Conservation (phyloP, 2,329 filamentous ascomycete species). For the Penicillium sp. region DNA sequence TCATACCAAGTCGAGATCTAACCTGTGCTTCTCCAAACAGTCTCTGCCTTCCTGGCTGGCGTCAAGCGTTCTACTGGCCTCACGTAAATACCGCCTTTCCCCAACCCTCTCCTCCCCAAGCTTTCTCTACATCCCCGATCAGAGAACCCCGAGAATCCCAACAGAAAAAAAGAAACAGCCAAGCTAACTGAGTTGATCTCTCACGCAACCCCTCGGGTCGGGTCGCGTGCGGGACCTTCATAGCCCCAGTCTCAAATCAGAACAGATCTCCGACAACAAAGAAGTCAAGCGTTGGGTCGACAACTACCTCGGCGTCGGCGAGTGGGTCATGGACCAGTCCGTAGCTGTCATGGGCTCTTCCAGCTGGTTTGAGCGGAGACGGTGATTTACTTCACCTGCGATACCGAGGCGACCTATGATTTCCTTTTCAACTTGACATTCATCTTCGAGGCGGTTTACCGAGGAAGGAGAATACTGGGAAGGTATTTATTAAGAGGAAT, state of each 20-base stretch:
- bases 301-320: conserved; percentile 88
- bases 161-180: not conserved
- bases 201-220: conserved; percentile 24
- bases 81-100: conserved; percentile 66
- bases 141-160: not conserved
- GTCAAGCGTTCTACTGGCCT: conserved; percentile 96
- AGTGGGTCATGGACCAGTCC: conserved; percentile 98
- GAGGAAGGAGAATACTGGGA: not conserved
- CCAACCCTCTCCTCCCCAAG: conserved; percentile 7
- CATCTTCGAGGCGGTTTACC: not conserved
- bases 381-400: conserved; percentile 48
- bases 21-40: conserved; percentile 42
- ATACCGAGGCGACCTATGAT: not conserved
- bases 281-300: conserved; percentile 84
- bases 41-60: conserved; percentile 93
- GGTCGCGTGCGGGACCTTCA: conserved; percentile 31
- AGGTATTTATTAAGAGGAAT: not conserved
- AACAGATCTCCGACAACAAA: conserved; percentile 77
- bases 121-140: conserved; percentile 10
- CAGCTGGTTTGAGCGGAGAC: conserved; percentile 84
- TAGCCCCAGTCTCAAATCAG: conserved; percentile 74
- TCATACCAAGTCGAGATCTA: conserved; percentile 1
- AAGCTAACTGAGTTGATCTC: conserved; percentile 28
- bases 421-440: not conserved
- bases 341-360: conserved; percentile 85